Conservation (phyloP, 805 yeast species). For the Saccharomyces jurei region DNA sequence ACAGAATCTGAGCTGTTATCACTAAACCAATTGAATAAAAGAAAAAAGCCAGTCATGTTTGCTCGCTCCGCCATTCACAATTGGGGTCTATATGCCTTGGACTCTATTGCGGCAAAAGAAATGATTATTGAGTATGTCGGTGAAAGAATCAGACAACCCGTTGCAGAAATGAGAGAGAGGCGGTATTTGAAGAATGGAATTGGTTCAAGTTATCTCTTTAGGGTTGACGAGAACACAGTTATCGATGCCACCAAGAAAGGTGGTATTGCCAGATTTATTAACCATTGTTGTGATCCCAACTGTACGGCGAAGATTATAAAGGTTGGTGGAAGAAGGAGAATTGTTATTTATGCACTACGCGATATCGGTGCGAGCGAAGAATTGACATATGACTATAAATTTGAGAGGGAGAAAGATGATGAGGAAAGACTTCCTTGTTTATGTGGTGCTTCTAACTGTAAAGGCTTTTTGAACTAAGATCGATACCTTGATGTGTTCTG, state of each 20-base stretch:
- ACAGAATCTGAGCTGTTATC: constrained; percentile 75
- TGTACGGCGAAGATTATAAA: constrained; percentile 95
- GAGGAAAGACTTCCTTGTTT: constrained; percentile 82
- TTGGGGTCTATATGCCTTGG: constrained; percentile 96
- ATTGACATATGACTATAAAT: constrained; percentile 90
- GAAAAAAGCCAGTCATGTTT: constrained; percentile 92
- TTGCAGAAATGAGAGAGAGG: constrained; percentile 86
- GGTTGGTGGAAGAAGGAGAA: constrained; percentile 88
- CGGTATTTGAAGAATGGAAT: constrained; percentile 83
- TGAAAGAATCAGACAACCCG: constrained; percentile 85
- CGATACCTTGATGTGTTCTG: neutral
- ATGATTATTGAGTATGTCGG: constrained; percentile 99
- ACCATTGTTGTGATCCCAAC: constrained; percentile 95
- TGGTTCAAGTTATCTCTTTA: constrained; percentile 86
- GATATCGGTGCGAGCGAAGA: constrained; percentile 88
- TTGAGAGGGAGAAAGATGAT: constrained; percentile 83
- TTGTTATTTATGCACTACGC: constrained; percentile 86
- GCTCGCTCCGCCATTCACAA: constrained; percentile 95
- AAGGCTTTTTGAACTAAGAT: constrained; percentile 70
- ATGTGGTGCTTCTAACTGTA: constrained; percentile 93
- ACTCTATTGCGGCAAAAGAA: constrained; percentile 90
- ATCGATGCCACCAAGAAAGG: constrained; percentile 97
- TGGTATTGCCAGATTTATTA: constrained; percentile 93
- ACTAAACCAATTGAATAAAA: constrained; percentile 77
- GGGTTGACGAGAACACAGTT: constrained; percentile 89